Percentiles rank a stretch among this genome's conserved stretches.
phyloP scores from a whole-genome alignment of 2,329 filamentous ascomycete species.

The Tolypocladium tundrense region DNA sequence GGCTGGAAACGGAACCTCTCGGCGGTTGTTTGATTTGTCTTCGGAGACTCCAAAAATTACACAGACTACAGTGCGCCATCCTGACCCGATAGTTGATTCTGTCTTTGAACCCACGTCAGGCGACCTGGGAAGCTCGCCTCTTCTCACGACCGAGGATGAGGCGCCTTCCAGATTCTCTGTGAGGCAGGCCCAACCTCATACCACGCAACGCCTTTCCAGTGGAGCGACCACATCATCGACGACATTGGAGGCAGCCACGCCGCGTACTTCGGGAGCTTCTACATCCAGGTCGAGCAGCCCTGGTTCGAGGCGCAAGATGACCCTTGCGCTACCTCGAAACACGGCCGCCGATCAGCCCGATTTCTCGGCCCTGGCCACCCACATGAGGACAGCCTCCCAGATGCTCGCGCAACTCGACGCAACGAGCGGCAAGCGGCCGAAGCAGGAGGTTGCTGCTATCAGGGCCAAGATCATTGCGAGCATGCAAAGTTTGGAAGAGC shows the following conservation, averaged over 20 bases:
- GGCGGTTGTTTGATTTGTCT: conserved; percentile 55
- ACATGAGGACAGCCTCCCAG: conserved; percentile 79
- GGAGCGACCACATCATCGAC: conserved; percentile 51
- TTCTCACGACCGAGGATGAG: conserved; percentile 51
- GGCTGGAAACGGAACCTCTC: conserved; percentile 44
- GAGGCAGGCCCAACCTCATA: conserved; percentile 19
- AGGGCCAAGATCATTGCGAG: conserved; percentile 80
- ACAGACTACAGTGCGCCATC: conserved; percentile 23
- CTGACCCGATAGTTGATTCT: conserved; percentile 50
- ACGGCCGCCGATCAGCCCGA: conserved; percentile 60
- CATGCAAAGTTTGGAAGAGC: conserved; percentile 80
- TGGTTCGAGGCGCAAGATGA: conserved; percentile 47
- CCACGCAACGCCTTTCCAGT: conserved; percentile 47
- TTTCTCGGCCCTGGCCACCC: conserved; percentile 71
- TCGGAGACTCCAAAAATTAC: conserved; percentile 52
- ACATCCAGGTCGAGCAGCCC: conserved; percentile 61
- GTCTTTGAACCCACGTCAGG: conserved; percentile 76
- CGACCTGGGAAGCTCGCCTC: conserved; percentile 63
- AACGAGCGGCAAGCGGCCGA: conserved; percentile 70
- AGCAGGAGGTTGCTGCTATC: conserved; percentile 72
- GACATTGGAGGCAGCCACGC: conserved; percentile 50
- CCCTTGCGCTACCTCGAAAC: conserved; percentile 44
- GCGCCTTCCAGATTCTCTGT: conserved; percentile 15
- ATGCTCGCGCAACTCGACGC: conserved; percentile 79
- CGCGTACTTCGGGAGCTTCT: conserved; percentile 58